These are phyloP conservation scores for Allium sativum DNA, from an alignment of 106 monocot species.

Conservation along the genomic window DNA sequence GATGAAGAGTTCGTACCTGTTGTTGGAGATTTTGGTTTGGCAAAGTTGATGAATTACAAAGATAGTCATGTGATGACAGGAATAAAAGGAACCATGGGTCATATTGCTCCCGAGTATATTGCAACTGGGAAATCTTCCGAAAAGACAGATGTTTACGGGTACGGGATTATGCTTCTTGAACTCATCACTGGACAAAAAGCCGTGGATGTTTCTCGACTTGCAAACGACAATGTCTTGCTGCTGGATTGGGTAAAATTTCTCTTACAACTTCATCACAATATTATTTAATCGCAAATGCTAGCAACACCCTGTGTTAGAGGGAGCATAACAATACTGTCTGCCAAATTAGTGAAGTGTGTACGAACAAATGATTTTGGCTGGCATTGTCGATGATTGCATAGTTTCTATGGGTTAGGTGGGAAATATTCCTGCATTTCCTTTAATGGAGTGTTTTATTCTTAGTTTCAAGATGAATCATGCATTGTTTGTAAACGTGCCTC, in stretches of 20 bases:
- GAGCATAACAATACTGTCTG: background rate
- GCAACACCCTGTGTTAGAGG: background rate
- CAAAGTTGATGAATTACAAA: constrained; percentile 53
- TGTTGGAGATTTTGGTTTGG: constrained; percentile 71
- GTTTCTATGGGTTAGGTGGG: background rate
- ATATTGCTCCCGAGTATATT: constrained; percentile 71
- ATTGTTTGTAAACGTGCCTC: too few relatives aligned
- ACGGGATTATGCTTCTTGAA: constrained; percentile 73
- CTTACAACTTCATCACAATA: background rate
- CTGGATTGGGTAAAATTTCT: constrained; percentile 71
- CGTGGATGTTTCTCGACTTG: constrained; percentile 72
- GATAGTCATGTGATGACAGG: constrained; percentile 64
- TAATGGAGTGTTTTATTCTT: too few relatives aligned
- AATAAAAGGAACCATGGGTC: constrained; percentile 71
- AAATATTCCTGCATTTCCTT: background rate
- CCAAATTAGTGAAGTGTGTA: background rate
- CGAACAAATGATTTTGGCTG: background rate
- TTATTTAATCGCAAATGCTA: too few relatives aligned
- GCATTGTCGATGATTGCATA: background rate
- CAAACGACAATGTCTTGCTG: constrained; percentile 79
- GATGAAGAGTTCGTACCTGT: constrained; percentile 67
- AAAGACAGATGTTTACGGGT: constrained; percentile 70
- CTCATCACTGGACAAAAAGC: constrained; percentile 75
- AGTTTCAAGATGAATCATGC: too few relatives aligned
- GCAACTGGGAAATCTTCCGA: constrained; percentile 72